Conservation (phyloP, 129 eudicot species). For the Solidago caesia region DNA sequence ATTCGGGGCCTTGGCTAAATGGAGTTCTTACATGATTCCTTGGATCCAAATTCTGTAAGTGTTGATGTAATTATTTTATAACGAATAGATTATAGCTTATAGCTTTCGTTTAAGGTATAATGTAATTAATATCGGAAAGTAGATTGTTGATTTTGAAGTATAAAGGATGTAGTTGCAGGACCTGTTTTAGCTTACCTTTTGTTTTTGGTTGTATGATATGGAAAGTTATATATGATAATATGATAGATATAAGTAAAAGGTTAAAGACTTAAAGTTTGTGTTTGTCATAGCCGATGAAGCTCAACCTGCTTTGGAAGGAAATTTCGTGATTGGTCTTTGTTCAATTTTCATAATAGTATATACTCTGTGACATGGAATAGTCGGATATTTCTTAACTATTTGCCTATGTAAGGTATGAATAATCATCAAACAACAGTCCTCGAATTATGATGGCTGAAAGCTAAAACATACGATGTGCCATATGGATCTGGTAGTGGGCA, state of each 20-base stretch:
- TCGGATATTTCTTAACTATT: not conserved
- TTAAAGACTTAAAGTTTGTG: conserved; percentile 3
- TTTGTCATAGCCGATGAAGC: not conserved
- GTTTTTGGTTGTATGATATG: not conserved
- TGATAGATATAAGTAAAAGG: conserved; percentile 23
- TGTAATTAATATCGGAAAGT: not conserved
- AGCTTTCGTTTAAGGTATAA: conserved; percentile 17
- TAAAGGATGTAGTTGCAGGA: not conserved
- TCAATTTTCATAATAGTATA: not conserved
- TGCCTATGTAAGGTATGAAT: not conserved
- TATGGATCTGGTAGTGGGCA: conserved; percentile 99
- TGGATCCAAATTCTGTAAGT: no score
- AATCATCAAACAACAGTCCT: not conserved
- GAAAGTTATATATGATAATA: conserved; percentile 1
- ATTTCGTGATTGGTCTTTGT: not conserved
- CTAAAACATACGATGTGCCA: conserved; percentile 73
- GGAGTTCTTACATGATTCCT: no score
- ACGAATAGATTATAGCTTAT: no score
- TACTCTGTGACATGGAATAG: not conserved
- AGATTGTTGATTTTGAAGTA: conserved; percentile 10
- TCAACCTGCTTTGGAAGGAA: not conserved
- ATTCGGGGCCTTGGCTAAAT: no score
- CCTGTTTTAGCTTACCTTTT: conserved; percentile 5
- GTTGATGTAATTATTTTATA: no score
- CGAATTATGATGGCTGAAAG: not conserved